Conservation (phyloP, 305 asterid species). For the Ajuga reptans region DNA sequence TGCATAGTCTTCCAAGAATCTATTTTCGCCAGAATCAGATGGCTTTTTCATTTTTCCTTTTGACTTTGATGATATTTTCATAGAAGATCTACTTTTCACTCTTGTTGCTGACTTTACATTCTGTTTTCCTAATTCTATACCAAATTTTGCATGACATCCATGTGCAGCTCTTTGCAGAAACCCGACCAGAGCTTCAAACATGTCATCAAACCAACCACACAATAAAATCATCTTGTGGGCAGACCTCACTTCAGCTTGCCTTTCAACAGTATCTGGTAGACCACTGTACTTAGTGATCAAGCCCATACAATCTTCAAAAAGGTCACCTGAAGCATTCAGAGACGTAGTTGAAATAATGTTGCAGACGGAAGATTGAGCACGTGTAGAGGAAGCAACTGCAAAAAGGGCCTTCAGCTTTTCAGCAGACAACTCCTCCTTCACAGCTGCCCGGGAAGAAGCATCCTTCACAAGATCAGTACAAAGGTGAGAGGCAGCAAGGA, state of each 20-base stretch:
- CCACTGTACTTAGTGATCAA: slow-evolving; percentile 49
- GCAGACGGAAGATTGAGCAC: slow-evolving; percentile 71
- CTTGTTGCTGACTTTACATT: slow-evolving; percentile 29
- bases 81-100: slow-evolving; percentile 34
- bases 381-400: slow-evolving; percentile 57
- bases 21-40: slow-evolving; percentile 21
- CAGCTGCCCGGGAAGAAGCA: slow-evolving; percentile 38
- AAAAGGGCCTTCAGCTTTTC: slow-evolving; percentile 58
- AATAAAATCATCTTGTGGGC: slow-evolving; percentile 71
- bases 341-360: slow-evolving; percentile 52
- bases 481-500: slow-evolving; percentile 65
- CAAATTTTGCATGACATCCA: slow-evolving; percentile 44
- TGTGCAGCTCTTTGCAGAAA: slow-evolving; percentile 57
- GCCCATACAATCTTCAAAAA: slow-evolving; percentile 65
- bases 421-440: slow-evolving; percentile 52
- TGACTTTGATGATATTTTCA: slow-evolving; percentile 39
- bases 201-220: slow-evolving; percentile 68
- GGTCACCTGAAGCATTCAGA: slow-evolving; percentile 45
- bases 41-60: slow-evolving; percentile 34
- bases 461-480: slow-evolving; percentile 52
- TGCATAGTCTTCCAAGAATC: slow-evolving; percentile 51
- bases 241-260: slow-evolving; percentile 65
- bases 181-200: slow-evolving; percentile 58
- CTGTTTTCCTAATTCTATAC: slow-evolving; percentile 30
- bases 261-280: slow-evolving; percentile 42